Evolutionary conservation across 805 yeast genomes (phyloP), one percentile per base, ranked within the genome.

Genomic region (Kuraishia hungarica): DNA sequence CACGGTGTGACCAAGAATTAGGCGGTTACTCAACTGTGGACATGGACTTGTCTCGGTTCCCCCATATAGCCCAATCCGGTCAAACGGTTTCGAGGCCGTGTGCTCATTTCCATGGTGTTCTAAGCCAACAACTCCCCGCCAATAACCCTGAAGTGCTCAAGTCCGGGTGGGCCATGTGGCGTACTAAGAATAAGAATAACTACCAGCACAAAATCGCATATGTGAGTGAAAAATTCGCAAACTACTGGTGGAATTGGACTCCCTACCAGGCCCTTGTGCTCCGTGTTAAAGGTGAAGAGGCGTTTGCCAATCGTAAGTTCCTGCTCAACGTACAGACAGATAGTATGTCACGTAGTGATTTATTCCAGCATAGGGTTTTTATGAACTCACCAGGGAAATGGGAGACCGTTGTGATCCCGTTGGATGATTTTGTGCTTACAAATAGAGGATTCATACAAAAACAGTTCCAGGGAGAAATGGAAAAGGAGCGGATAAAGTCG

Each of bases 321-420:
- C 79, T 86, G 67, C 84, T 89, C 50, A 89, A 89, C 63, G 77
- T 89, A 53, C 96, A 89, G 71, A 85, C 93, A 13, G 89, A 88
- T 63, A 82, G 90, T 1, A 86, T 92, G 35, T 78, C 86, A 57
- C 78, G 83, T 7, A 86, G 93, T 1, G 96, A 89, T 68, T 72
- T 89, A 59, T 89, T 82, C 69, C 96, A 89, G 69, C 96, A 89
- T 67, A 70, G 96, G 22, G 72, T 89, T 59, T 89, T 87, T 62
- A 70, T 87, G 59, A 80, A 82, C 60, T 79, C 74, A 48, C 89
- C 89, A 3, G 89, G 90, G 2, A 75, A 82, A 58, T 89, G 96
- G 96, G 94, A 89, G 65, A 86, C 90, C 1, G 90, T 89, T 15
- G 80, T 85, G 28, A 83, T 89, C 39, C 90, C 94, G 50, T 72